Evolutionary conservation across 1,284 basidiomycete species (phyloP).

Genomic region (Ustilago loliicola): DNA sequence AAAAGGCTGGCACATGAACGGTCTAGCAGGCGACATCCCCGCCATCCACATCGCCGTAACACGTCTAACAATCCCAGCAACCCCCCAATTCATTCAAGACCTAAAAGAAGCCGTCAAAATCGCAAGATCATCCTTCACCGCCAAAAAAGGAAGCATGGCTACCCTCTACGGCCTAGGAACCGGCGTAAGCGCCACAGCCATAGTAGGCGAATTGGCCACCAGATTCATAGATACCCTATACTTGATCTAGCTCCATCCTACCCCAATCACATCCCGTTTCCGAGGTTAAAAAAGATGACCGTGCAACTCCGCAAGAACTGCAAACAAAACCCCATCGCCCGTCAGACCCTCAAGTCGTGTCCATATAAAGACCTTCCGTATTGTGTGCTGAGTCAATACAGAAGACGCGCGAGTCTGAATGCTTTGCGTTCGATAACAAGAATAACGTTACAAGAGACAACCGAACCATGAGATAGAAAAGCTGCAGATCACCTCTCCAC

Average conservation of each 20-base stretch:
- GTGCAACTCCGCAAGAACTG: too few relatives aligned
- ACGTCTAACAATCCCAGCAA: slow-evolving; percentile 80
- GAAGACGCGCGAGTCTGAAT: too few relatives aligned
- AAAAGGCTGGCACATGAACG: slow-evolving; percentile 85
- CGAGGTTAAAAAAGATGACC: too few relatives aligned
- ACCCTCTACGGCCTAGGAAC: slow-evolving; percentile 79
- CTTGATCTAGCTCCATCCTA: slow-evolving; percentile 19
- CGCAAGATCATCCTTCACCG: slow-evolving; percentile 18
- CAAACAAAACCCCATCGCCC: too few relatives aligned
- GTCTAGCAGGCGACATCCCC: slow-evolving; percentile 78
- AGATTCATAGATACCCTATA: slow-evolving; percentile 69
- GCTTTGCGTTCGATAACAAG: too few relatives aligned
- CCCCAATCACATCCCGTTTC: too few relatives aligned
- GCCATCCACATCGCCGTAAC: slow-evolving; percentile 95
- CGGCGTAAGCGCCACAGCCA: slow-evolving; percentile 86
- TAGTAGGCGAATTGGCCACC: slow-evolving; percentile 86
- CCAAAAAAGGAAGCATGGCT: slow-evolving; percentile 62
- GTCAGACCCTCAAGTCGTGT: too few relatives aligned
- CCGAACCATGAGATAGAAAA: too few relatives aligned
- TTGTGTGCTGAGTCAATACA: too few relatives aligned
- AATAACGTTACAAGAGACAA: not conserved
- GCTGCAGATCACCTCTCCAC: not conserved
- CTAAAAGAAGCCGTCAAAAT: slow-evolving; percentile 79
- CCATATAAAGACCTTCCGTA: too few relatives aligned
- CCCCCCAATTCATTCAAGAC: slow-evolving; percentile 84